These are phyloP conservation scores for Tolypocladium nubicola DNA, from an alignment of 2,329 filamentous ascomycete species.

Conservation along the genomic window DNA sequence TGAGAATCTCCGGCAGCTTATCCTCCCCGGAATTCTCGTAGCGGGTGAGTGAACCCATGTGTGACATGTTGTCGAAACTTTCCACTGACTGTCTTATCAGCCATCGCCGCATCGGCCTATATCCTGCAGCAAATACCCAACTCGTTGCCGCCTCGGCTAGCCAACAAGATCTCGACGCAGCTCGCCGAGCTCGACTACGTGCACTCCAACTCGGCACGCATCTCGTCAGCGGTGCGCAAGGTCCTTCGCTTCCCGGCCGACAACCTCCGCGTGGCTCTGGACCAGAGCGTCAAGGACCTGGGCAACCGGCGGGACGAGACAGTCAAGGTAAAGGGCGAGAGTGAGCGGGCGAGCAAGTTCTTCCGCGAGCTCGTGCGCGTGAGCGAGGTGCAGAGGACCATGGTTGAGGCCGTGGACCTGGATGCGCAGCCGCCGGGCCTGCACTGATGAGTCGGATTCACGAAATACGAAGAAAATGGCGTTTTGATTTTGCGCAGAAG, in stretches of 20 bases:
- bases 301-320: slow-evolving; percentile 71
- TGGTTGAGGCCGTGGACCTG: slow-evolving; percentile 42
- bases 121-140: slow-evolving; percentile 78
- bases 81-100: slow-evolving; percentile 29
- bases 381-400: slow-evolving; percentile 39
- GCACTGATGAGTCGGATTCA: slow-evolving; percentile 11
- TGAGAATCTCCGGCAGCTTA: slow-evolving; percentile 68
- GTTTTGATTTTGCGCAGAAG: neutral
- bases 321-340: slow-evolving; percentile 69
- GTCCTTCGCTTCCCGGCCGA: slow-evolving; percentile 82
- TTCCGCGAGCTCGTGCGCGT: slow-evolving; percentile 75
- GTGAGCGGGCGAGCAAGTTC: slow-evolving; percentile 79
- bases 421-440: slow-evolving; percentile 36
- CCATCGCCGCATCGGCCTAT: slow-evolving; percentile 66
- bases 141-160: slow-evolving; percentile 77
- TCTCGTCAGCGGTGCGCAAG: slow-evolving; percentile 76
- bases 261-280: slow-evolving; percentile 72
- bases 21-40: slow-evolving; percentile 69
- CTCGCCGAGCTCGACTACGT: slow-evolving; percentile 83
- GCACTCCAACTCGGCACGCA: slow-evolving; percentile 76
- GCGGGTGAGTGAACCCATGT: slow-evolving; percentile 51
- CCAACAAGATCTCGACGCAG: slow-evolving; percentile 72
- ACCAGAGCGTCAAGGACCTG: slow-evolving; percentile 78
- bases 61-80: neutral
- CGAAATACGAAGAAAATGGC: neutral